Base-by-base conservation (phyloP, 2,329 filamentous ascomycete species). In the Apiospora kogelbergensis region DNA sequence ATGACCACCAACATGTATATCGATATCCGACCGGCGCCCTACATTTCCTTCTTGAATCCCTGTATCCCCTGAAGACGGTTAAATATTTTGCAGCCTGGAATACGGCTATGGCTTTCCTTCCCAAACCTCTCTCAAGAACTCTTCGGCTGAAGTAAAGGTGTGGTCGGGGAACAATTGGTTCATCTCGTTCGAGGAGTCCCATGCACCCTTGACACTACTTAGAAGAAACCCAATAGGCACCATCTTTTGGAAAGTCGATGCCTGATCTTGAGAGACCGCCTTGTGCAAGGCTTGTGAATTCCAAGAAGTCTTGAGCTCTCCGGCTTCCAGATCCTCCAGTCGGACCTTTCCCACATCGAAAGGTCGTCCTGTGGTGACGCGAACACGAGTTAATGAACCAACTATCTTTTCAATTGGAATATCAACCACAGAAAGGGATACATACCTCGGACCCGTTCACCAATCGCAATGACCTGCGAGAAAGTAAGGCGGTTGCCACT, bases 271-370 rank as follows among this genome's bases (percentile, higher is more conserved):
- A 1, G 79, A 72, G 40, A 86, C 74, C 2, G 77, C 71, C 6
- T 67, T 69, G 60, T 81, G 76, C 20, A 70, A 66, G 0, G 72
- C 72, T 57, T 72, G 24, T 37, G 83, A 74, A 24, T 76, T 68
- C 85, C 85, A 87, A 3, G 79, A 80, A 0, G 81, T 76, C 17
- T 79, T 79, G 2, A 83, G 71, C 15, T 69, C 68, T 7, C 84
- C 85, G 3, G 76, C 80, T 72, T 83, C 75, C 6, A 89, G 81
- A 72, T 89, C 86, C 65, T 81, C 79, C 0, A 80, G 67, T 44
- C 79, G 80, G 1, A 88, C 76, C n/a, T 79, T 80, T 5, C 87
- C 84, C 11, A 87, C 72, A 0, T 70, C 67, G 67, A 85, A 84
- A 6, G 77, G 69, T 4, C 70, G 63, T 13, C 79, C 79, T 82